Evolutionary conservation across 164 flowering plant species (phyloP).

Genomic region (Magnolia sinica): DNA sequence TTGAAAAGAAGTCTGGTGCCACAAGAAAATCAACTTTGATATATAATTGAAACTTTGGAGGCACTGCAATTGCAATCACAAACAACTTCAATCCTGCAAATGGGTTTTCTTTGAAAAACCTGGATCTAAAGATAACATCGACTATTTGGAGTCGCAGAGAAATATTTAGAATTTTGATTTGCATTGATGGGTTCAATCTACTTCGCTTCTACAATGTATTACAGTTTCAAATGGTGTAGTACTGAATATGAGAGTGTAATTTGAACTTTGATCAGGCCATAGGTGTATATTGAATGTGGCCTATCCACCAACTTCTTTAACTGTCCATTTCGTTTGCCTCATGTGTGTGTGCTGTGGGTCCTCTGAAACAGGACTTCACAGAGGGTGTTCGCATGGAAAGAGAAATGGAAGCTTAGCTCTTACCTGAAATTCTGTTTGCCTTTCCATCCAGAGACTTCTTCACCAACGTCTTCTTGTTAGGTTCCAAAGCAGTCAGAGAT

Average conservation of each 20-base stretch:
- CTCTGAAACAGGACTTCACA: slow-evolving; percentile 23
- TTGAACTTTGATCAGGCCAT: too few relatives aligned
- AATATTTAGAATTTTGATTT: too few relatives aligned
- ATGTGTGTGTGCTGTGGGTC: slow-evolving; percentile 22
- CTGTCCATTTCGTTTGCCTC: slow-evolving; percentile 35
- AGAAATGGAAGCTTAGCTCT: background rate
- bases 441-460: slow-evolving; percentile 40
- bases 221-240: too few relatives aligned
- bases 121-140: too few relatives aligned
- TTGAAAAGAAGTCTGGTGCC: background rate
- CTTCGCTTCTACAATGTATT: too few relatives aligned
- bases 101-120: too few relatives aligned
- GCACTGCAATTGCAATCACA: too few relatives aligned
- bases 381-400: slow-evolving; percentile 39
- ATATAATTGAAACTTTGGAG: too few relatives aligned
- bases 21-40: background rate
- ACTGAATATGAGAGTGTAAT: too few relatives aligned
- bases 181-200: too few relatives aligned
- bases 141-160: too few relatives aligned
- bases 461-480: slow-evolving; percentile 20
- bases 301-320: slow-evolving; percentile 30
- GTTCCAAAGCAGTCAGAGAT: slow-evolving; percentile 24
- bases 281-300: slow-evolving; percentile 32
- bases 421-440: slow-evolving; percentile 37
- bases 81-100: too few relatives aligned